Evolutionary conservation across 345 rosid species (phyloP), one percentile per base, ranked within the genome.

Genomic region (Ailanthus altissimus): DNA sequence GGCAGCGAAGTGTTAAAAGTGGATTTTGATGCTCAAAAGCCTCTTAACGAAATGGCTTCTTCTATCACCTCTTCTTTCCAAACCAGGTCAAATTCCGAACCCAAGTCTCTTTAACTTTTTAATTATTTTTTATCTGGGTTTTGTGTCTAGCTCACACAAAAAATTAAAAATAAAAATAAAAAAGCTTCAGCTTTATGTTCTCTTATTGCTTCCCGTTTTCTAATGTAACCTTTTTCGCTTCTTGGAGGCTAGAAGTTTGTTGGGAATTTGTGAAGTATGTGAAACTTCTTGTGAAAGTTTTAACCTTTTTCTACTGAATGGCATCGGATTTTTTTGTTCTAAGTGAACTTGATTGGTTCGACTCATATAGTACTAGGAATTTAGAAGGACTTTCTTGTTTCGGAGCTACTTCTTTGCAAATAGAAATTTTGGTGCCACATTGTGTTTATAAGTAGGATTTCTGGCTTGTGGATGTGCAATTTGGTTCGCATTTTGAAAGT

Each of bases 31-130:
- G 88, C 82, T 83, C 73, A 7, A 58, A n/a, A 43, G 46, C 72
- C 76, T 70, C 79, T 56, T 71, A 40, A 75, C 45, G 28, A 89
- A 74, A 74, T 93, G 97, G 90, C 92, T 82, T 87, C 94, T 79
- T 90, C 94, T 12, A 36, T 92, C 81, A 78, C 88, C 0, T 78
- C 84, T 70, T 86, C 97, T 43, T 81, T 90, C 75, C 94, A 87
- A 69, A 84, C 88, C 76, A 84, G 98, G 98, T 93, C 47, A 46
- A 12, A 21, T 26, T 2, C 61, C 18, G 38, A 36, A 20, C 15
- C 16, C 51, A 73, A 74, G 50, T 4, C 36, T 66, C 42, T n/a
- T n/a, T 25, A 4, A 21, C 53, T 43, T 70, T 15, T 21, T 23
- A 59, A 38, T 42, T 32, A 6, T 1, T 57, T 14, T 1, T 57